phyloP scores from a whole-genome alignment of 805 yeast genomes.

The Starmerella stigmatis region DNA sequence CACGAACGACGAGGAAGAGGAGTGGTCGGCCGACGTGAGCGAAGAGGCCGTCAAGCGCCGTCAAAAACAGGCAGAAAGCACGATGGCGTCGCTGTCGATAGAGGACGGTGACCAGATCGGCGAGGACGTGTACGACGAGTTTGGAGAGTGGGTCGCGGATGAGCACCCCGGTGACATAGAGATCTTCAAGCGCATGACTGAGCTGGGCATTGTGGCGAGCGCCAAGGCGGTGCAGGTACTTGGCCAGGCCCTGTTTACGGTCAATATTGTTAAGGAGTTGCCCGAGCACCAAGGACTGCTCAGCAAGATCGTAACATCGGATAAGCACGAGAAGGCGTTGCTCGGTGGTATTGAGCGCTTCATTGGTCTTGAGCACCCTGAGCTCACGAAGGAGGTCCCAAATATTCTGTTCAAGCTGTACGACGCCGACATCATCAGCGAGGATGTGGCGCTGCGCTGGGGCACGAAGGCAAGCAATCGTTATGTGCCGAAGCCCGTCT shows the following conservation, averaged over 20 bases:
- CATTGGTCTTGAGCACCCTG: constrained; percentile 70
- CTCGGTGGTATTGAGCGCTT: constrained; percentile 94
- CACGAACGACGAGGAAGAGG: constrained; percentile 61
- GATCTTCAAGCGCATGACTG: constrained; percentile 79
- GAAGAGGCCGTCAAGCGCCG: constrained; percentile 92
- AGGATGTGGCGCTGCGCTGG: constrained; percentile 71
- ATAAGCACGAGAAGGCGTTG: constrained; percentile 66
- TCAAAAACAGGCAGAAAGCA: constrained; percentile 69
- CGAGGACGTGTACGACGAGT: constrained; percentile 47
- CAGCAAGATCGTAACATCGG: constrained; percentile 55
- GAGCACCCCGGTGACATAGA: constrained; percentile 77
- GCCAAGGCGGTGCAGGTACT: constrained; percentile 79
- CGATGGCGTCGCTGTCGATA: constrained; percentile 30
- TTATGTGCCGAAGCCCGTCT: constrained; percentile 81
- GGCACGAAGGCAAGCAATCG: constrained; percentile 88
- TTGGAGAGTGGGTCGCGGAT: constrained; percentile 80
- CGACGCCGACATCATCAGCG: constrained; percentile 73
- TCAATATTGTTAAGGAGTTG: constrained; percentile 60
- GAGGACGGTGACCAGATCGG: constrained; percentile 35
- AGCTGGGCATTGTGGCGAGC: constrained; percentile 58
- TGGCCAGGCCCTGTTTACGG: constrained; percentile 74
- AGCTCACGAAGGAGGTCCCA: constrained; percentile 61
- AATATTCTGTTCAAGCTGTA: constrained; percentile 72
- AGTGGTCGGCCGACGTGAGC: constrained; percentile 95
- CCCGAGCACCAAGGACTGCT: constrained; percentile 72